phyloP scores from a whole-genome alignment of 306 rosid species.

The Styphnolobium japonicum region DNA sequence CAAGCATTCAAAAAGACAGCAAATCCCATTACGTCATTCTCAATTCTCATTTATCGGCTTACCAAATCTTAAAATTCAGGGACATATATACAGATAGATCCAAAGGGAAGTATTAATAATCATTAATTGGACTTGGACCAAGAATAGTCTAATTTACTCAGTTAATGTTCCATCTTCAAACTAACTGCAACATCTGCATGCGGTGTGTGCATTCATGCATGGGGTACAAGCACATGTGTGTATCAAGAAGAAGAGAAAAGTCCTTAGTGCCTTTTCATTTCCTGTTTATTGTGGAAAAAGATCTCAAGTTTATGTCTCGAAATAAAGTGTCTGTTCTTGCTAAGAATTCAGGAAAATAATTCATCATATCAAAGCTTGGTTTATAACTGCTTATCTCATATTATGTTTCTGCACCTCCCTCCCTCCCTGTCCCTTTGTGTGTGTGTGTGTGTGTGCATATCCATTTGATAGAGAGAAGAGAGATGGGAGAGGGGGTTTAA shows the following conservation, averaged over 20 bases:
- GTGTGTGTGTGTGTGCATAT: neutral
- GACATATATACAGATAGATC: neutral
- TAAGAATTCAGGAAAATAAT: neutral
- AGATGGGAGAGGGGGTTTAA: neutral
- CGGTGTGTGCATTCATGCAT: neutral
- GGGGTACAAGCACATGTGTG: neutral
- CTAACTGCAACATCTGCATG: neutral
- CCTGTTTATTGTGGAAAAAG: neutral
- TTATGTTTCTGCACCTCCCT: neutral
- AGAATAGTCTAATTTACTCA: neutral
- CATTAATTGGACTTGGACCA: neutral
- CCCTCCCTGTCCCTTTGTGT: neutral
- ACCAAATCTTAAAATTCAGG: neutral
- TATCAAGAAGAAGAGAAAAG: neutral
- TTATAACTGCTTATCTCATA: neutral
- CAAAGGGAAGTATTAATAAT: slow-evolving; percentile 2
- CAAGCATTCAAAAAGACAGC: neutral
- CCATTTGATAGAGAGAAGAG: neutral
- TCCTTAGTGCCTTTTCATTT: neutral
- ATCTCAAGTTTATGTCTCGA: neutral
- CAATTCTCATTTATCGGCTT: neutral
- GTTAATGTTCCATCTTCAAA: neutral
- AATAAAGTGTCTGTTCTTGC: neutral
- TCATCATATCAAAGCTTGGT: neutral
- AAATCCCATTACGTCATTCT: neutral